These are phyloP conservation scores for Cladosporium sphaerospermum DNA, from an alignment of 2,329 filamentous ascomycete species.

Conservation along the genomic window DNA sequence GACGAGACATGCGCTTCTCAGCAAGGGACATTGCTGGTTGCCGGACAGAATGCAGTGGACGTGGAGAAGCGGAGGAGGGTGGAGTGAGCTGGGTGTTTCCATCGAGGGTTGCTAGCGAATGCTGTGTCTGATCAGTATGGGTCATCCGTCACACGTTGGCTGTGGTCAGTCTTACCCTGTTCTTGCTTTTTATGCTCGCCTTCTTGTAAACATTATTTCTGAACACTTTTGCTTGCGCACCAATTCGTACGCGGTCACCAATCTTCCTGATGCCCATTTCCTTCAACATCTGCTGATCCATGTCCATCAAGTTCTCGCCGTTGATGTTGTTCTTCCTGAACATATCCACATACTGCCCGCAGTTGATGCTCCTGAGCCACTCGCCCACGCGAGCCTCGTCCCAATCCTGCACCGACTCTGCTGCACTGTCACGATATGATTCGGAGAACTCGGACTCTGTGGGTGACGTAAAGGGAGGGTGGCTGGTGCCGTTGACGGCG, in stretches of 20 bases:
- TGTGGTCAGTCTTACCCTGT: slow-evolving; percentile 62
- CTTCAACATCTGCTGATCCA: slow-evolving; percentile 92
- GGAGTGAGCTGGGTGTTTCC: slow-evolving; percentile 51
- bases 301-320: slow-evolving; percentile 90
- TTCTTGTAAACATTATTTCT: slow-evolving; percentile 44
- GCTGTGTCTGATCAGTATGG: slow-evolving; percentile 45
- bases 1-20: slow-evolving; percentile 44
- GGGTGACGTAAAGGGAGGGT: slow-evolving; percentile 65
- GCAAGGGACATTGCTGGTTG: slow-evolving; percentile 39
- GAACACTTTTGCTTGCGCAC: slow-evolving; percentile 45
- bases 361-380: slow-evolving; percentile 86
- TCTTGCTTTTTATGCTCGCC: slow-evolving; percentile 57
- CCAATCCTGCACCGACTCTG: slow-evolving; percentile 54
- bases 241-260: slow-evolving; percentile 84
- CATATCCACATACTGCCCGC: slow-evolving; percentile 83
- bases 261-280: slow-evolving; percentile 99
- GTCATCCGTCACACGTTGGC: neutral
- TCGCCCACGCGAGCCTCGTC: slow-evolving; percentile 86
- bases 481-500: slow-evolving; percentile 26
- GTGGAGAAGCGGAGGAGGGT: slow-evolving; percentile 59
- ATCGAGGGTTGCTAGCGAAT: slow-evolving; percentile 78
- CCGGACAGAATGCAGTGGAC: slow-evolving; percentile 52
- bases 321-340: slow-evolving; percentile 94
- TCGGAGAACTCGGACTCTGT: slow-evolving; percentile 93
- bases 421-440: slow-evolving; percentile 47